These are phyloP conservation scores for Darksidea phi DNA, from an alignment of 495 filamentous ascomycete species.

Conservation along the genomic window DNA sequence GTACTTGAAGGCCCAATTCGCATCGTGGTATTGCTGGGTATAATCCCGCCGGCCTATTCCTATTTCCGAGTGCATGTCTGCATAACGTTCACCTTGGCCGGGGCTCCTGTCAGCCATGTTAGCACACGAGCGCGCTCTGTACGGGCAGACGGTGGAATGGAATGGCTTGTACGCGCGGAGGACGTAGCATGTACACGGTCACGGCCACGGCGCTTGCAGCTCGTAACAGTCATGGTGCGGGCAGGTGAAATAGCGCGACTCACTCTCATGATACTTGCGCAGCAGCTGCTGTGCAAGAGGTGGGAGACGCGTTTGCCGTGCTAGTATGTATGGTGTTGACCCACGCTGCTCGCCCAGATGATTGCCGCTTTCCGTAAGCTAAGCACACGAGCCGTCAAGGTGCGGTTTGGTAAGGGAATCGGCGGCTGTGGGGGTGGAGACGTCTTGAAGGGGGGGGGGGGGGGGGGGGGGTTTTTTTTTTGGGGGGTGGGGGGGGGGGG, in stretches of 20 bases:
- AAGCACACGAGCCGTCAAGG: constrained; percentile 6
- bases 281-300: constrained; percentile 2
- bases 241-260: constrained; percentile 28
- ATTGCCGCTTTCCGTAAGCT: constrained; percentile 1
- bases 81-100: constrained; percentile 26
- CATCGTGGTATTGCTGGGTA: constrained; percentile 25
- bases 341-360: neutral
- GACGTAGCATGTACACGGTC: neutral
- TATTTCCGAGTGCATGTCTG: constrained; percentile 36
- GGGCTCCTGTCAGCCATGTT: constrained; percentile 30
- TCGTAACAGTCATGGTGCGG: constrained; percentile 18
- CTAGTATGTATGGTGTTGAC: neutral
- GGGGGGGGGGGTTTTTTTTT: no score
- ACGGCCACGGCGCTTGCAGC: neutral
- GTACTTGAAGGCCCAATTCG: constrained; percentile 22
- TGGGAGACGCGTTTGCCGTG: neutral
- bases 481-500: no score
- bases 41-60: constrained; percentile 32
- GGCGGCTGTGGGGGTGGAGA: constrained; percentile 7
- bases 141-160: neutral
- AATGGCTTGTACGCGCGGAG: neutral
- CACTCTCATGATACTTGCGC: constrained; percentile 29
- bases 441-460: neutral
- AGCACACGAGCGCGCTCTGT: constrained; percentile 1
- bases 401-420: constrained; percentile 9